Evolutionary conservation across 345 rosid genomes (phyloP).

Genomic region (Citrus maxima): DNA sequence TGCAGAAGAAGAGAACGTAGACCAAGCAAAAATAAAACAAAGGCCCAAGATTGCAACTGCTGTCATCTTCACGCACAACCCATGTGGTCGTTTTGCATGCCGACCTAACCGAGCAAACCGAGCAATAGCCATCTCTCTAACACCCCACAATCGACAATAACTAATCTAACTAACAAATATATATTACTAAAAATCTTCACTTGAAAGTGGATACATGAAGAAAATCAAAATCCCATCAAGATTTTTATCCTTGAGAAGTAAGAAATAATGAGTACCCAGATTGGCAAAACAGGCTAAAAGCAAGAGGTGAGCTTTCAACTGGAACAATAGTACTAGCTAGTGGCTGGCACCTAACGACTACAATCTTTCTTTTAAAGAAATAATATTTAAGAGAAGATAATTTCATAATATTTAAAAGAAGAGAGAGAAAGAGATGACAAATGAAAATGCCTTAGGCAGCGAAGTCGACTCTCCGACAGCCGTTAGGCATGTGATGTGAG

Average conservation of each 20-base stretch:
- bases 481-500: neutral
- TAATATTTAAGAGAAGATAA: neutral
- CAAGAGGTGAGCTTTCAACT: neutral
- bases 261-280: conserved; percentile 26
- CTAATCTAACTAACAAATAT: neutral
- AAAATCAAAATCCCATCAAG: neutral
- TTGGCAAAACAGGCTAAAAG: conserved; percentile 2
- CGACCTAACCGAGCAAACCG: conserved; percentile 69
- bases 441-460: neutral
- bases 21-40: conserved; percentile 84
- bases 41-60: conserved; percentile 75
- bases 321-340: neutral
- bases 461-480: neutral
- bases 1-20: conserved; percentile 62
- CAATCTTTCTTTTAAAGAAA: neutral
- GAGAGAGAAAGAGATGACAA: neutral
- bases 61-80: conserved; percentile 66
- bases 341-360: conserved; percentile 5
- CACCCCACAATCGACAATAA: neutral
- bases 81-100: conserved; percentile 70
- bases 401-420: too few relatives aligned
- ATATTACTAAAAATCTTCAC: neutral
- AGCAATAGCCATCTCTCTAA: conserved; percentile 51
- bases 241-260: neutral
- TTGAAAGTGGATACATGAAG: neutral